phyloP scores from a whole-genome alignment of 1,284 basidiomycete species.

The Rhizoctonia solani region DNA sequence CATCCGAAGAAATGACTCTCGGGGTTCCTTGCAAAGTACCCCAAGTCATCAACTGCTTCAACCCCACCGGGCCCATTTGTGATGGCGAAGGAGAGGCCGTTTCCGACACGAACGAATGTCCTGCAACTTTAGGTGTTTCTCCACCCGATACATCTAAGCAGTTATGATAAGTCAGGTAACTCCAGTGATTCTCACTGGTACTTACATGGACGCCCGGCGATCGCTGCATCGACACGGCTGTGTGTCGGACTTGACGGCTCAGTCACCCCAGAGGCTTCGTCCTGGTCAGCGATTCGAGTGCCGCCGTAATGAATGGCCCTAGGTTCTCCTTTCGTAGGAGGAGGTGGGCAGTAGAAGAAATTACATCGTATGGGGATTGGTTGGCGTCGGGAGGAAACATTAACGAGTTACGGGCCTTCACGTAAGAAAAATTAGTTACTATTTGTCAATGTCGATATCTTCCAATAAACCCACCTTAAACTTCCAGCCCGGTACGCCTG shows the following conservation, averaged over 20 bases:
- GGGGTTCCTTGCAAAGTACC: constrained; percentile 39
- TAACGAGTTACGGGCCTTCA: constrained; percentile 82
- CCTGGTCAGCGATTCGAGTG: constrained; percentile 75
- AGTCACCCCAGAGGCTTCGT: constrained; percentile 49
- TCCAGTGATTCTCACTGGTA: constrained; percentile 3
- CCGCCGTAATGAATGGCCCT: constrained; percentile 75
- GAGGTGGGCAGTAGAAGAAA: constrained; percentile 43
- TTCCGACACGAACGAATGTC: constrained; percentile 42
- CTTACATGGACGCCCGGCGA: constrained; percentile 64
- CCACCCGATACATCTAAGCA: constrained; percentile 31
- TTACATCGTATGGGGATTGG: constrained; percentile 70
- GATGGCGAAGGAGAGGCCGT: constrained; percentile 46
- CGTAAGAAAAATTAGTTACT: constrained; percentile 22
- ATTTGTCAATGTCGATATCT: constrained; percentile 10
- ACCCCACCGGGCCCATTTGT: constrained; percentile 36
- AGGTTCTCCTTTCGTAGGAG: constrained; percentile 53
- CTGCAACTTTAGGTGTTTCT: constrained; percentile 39
- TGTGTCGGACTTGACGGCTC: constrained; percentile 83
- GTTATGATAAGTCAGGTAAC: background rate
- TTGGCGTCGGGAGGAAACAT: constrained; percentile 94
- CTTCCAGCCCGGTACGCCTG: constrained; percentile 79
- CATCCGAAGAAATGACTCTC: constrained; percentile 35
- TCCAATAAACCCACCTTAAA: constrained; percentile 74
- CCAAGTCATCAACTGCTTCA: constrained; percentile 40
- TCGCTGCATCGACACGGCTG: constrained; percentile 86